A percentile compares a stretch with the other conserved stretches of the same genome.
These are phyloP conservation scores for Rhodotorula sp. DNA, from an alignment of 1,284 basidiomycete genomes.

Conservation along the genomic window DNA sequence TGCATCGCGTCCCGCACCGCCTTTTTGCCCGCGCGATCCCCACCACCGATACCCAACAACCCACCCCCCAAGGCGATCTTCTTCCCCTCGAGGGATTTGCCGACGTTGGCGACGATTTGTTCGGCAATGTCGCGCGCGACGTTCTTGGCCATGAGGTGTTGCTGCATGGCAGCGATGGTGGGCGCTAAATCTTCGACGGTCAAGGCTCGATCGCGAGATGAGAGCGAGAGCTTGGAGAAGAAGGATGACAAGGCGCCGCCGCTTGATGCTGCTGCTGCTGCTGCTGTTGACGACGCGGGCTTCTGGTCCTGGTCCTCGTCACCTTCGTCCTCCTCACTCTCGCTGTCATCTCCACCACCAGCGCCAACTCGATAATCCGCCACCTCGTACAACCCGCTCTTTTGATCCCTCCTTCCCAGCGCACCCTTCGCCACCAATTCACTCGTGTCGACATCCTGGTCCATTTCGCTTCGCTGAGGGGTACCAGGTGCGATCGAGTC, in stretches of 20 bases:
- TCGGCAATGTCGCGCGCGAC: conserved; percentile 94
- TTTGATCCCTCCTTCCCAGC: conserved; percentile 70
- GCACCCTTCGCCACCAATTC: conserved; percentile 70
- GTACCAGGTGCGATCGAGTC: conserved; percentile 12
- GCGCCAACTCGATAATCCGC: conserved; percentile 33
- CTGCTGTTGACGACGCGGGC: conserved; percentile 36
- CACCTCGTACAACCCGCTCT: conserved; percentile 57
- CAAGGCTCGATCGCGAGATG: conserved; percentile 69
- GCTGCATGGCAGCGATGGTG: conserved; percentile 89
- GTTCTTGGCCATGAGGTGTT: conserved; percentile 97
- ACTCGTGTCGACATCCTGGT: conserved; percentile 14
- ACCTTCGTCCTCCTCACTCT: conserved; percentile 54
- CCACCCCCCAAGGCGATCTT: conserved; percentile 26
- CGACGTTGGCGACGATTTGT: conserved; percentile 90
- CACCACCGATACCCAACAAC: conserved; percentile 57
- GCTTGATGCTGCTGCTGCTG: conserved; percentile 52
- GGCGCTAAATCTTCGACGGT: conserved; percentile 81
- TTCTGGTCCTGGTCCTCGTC: conserved; percentile 30
- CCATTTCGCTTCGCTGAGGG: conserved; percentile 29
- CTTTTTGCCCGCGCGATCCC: background rate
- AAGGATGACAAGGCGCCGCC: conserved; percentile 54
- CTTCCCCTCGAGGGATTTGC: conserved; percentile 82
- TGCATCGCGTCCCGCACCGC: conserved; percentile 75
- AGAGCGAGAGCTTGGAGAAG: conserved; percentile 68
- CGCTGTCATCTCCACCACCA: conserved; percentile 51